phyloP scores from a whole-genome alignment of 768 basidiomycete species.

The Tricholoma terreum region DNA sequence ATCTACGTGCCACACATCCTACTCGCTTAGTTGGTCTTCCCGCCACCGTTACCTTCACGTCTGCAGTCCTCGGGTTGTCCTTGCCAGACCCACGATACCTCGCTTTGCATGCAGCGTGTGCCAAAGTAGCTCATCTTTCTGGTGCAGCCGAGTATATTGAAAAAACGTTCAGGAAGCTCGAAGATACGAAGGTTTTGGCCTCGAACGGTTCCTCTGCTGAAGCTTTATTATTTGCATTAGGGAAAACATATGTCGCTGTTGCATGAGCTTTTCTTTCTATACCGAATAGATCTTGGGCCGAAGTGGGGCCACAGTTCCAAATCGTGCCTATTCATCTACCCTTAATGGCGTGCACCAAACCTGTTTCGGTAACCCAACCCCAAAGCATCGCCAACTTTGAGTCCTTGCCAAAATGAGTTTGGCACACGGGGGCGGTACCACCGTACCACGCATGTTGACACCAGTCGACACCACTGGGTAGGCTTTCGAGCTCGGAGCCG shows the following conservation, averaged over 20 bases:
- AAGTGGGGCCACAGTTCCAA: no score
- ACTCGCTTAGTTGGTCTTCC: background rate
- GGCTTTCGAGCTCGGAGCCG: no score
- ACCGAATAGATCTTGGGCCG: no score
- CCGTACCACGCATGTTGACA: no score
- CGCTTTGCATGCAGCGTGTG: slow-evolving; percentile 30
- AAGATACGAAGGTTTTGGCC: slow-evolving; percentile 17
- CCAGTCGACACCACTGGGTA: no score
- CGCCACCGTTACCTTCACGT: slow-evolving; percentile 16
- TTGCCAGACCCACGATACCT: slow-evolving; percentile 28
- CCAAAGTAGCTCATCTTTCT: slow-evolving; percentile 29
- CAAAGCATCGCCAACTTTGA: no score
- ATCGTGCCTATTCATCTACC: no score
- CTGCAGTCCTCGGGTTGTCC: slow-evolving; percentile 11
- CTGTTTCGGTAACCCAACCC: no score
- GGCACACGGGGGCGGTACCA: no score
- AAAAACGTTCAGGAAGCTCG: slow-evolving; percentile 17
- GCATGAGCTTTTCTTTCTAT: no score
- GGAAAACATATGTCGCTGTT: background rate
- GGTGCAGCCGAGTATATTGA: slow-evolving; percentile 29
- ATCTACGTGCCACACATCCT: background rate
- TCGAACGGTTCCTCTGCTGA: slow-evolving; percentile 20
- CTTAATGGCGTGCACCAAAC: no score
- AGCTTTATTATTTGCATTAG: slow-evolving; percentile 11
- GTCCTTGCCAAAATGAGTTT: no score